A percentile compares a stretch with the other conserved stretches of the same genome.
Evolutionary conservation across 192 early-diverging fungal genomes (phyloP).

Genomic region (Glomus cerebriforme): DNA sequence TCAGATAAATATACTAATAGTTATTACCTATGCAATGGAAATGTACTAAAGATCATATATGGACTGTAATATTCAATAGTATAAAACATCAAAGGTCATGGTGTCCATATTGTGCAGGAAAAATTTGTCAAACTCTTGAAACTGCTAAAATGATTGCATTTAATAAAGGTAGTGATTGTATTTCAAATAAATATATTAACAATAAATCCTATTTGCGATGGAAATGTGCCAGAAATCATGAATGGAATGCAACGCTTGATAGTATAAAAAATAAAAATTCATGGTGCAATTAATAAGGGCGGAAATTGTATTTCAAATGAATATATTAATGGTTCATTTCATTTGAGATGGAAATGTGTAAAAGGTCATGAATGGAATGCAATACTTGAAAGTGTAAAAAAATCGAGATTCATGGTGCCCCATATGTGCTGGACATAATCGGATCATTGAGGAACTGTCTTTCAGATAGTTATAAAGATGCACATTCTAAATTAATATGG

Average conservation of each 20-base stretch:
- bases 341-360: slow-evolving; percentile 24
- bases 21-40: slow-evolving; percentile 19
- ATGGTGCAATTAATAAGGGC: slow-evolving; percentile 6
- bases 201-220: slow-evolving; percentile 8
- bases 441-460: slow-evolving; percentile 17
- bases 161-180: slow-evolving; percentile 17
- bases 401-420: slow-evolving; percentile 5
- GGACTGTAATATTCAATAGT: slow-evolving; percentile 13
- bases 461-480: slow-evolving; percentile 24
- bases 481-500: slow-evolving; percentile 17
- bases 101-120: too few relatives aligned
- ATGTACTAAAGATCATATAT: slow-evolving; percentile 26
- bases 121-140: slow-evolving; percentile 11
- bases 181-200: slow-evolving; percentile 28
- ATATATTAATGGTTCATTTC: slow-evolving; percentile 28
- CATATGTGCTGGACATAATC: neutral
- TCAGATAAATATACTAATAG: slow-evolving; percentile 21
- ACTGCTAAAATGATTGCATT: slow-evolving; percentile 20
- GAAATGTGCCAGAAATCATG: slow-evolving; percentile 27
- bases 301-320: slow-evolving; percentile 21
- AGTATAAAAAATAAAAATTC: slow-evolving; percentile 24
- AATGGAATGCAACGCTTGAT: slow-evolving; percentile 29
- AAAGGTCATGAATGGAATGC: slow-evolving; percentile 27
- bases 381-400: slow-evolving; percentile 31
- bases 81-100: too few relatives aligned